Base-by-base conservation (phyloP, 2,329 filamentous ascomycete species). In the Aspergillus tubingensis region DNA sequence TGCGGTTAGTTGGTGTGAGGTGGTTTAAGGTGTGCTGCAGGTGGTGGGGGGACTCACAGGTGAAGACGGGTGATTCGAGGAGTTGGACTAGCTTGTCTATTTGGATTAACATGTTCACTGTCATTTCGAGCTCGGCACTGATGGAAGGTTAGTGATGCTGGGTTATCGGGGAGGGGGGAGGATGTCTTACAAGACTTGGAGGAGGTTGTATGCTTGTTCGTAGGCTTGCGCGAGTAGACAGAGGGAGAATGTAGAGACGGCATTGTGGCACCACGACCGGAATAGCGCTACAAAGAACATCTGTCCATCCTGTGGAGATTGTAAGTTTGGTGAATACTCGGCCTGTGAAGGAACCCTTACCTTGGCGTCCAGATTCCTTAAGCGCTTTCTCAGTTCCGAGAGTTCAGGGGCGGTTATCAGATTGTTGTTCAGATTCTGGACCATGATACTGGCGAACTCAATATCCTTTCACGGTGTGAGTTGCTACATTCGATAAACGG, bases 361-460 rank as follows among this genome's bases (percentile, higher is more conserved):
- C 79, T 88, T 93, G 8, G 89, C 92, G 74, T 99, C 95, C 1
- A 97, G 81, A 68, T 96, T 99, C 36, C 95, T 85, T 54, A 99
- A 80, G 47, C 95, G 84, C 75, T 96, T 97, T 49, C 95, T 87
- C 64, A 99, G 82, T 68, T 98, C 96, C 1, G 91, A 88, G 30
- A 99, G 82, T 76, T 99, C 93, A 0, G 96, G 95, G 0, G 96
- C 95, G 1, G 96, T 99, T 66, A 99, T 97, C 57, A 99, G 87
- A 70, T 99, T 99, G 76, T 99, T 99, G 80, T 99, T 99, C 55
- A 99, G 83, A 70, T 98, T 98, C 75, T 99, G 95, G 30, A 99
- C 92, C 95, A 99, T 99, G 69, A 99, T 98, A 73, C 94, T 97
- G 15, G 95, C 94, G 77, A 99, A 99, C 74, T 99, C 96, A 44